These are phyloP conservation scores for Diaporthe sp. DNA, from an alignment of 2,329 filamentous ascomycete genomes.

Conservation along the genomic window DNA sequence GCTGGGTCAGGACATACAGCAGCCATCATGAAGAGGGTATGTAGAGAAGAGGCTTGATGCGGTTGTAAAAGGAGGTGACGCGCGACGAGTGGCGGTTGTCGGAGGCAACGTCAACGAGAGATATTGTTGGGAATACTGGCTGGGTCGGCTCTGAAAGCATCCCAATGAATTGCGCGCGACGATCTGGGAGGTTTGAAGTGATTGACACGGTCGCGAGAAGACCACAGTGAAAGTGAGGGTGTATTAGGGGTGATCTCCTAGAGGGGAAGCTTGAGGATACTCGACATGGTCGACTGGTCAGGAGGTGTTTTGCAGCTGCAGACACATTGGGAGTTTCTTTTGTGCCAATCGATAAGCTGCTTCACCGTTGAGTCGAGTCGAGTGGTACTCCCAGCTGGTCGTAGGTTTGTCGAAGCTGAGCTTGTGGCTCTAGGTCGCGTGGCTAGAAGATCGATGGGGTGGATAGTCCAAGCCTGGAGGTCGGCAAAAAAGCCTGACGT, in stretches of 20 bases:
- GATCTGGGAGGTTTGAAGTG: slow-evolving; percentile 7
- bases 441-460: slow-evolving; percentile 13
- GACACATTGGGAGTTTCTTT: slow-evolving; percentile 25
- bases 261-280: slow-evolving; percentile 29
- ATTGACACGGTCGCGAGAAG: slow-evolving; percentile 18
- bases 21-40: slow-evolving; percentile 51
- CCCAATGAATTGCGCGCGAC: slow-evolving; percentile 25
- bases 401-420: slow-evolving; percentile 22
- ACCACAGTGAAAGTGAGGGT: slow-evolving; percentile 19
- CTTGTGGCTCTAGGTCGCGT: slow-evolving; percentile 24
- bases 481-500: slow-evolving; percentile 39
- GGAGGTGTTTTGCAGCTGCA: slow-evolving; percentile 27
- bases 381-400: background rate
- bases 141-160: slow-evolving; percentile 31
- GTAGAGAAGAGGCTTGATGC: slow-evolving; percentile 17
- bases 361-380: slow-evolving; percentile 8
- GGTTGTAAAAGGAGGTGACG: slow-evolving; percentile 34
- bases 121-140: slow-evolving; percentile 11
- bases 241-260: slow-evolving; percentile 35
- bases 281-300: slow-evolving; percentile 39
- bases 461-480: slow-evolving; percentile 10
- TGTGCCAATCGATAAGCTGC: slow-evolving; percentile 9
- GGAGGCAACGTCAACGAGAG: slow-evolving; percentile 30
- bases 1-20: slow-evolving; percentile 50
- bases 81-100: slow-evolving; percentile 12